These are phyloP conservation scores for Phoenix dactylifera DNA, from an alignment of 176 grass and related monocot genomes.

Conservation along the genomic window DNA sequence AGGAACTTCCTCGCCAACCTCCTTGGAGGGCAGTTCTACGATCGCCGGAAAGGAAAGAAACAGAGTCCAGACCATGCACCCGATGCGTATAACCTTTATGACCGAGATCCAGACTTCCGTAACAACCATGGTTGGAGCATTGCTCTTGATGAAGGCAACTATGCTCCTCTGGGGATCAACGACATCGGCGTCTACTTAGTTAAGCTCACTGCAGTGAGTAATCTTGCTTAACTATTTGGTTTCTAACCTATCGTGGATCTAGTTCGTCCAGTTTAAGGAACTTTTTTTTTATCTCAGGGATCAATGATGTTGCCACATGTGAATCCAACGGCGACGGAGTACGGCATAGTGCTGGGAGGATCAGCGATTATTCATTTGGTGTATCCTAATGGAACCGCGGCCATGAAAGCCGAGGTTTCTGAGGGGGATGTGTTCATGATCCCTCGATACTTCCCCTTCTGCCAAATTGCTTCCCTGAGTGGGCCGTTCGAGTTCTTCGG, in stretches of 20 bases:
- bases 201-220: constrained; percentile 61
- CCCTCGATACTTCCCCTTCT: constrained; percentile 82
- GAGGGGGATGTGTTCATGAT: constrained; percentile 75
- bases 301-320: constrained; percentile 83
- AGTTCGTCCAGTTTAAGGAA: too few relatives aligned
- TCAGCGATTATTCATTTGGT: constrained; percentile 50
- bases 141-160: constrained; percentile 53
- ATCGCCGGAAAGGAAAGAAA: constrained; percentile 14
- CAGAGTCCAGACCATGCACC: constrained; percentile 22
- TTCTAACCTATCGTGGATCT: background rate
- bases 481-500: constrained; percentile 85
- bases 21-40: constrained; percentile 10
- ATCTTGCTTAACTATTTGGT: background rate
- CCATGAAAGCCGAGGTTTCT: constrained; percentile 47
- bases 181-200: constrained; percentile 78
- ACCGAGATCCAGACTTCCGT: constrained; percentile 42
- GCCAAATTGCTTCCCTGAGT: constrained; percentile 53
- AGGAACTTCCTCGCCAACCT: constrained; percentile 34
- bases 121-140: constrained; percentile 77
- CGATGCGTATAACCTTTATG: constrained; percentile 69
- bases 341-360: constrained; percentile 60
- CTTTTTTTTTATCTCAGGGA: constrained; percentile 27
- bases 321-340: constrained; percentile 78
- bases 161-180: constrained; percentile 45
- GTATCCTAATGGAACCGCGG: constrained; percentile 68